A percentile compares a stretch with the other conserved stretches of the same genome.
phyloP scores from a whole-genome alignment of 2,329 filamentous ascomycete species.

The Trichoderma citrinoviride region DNA sequence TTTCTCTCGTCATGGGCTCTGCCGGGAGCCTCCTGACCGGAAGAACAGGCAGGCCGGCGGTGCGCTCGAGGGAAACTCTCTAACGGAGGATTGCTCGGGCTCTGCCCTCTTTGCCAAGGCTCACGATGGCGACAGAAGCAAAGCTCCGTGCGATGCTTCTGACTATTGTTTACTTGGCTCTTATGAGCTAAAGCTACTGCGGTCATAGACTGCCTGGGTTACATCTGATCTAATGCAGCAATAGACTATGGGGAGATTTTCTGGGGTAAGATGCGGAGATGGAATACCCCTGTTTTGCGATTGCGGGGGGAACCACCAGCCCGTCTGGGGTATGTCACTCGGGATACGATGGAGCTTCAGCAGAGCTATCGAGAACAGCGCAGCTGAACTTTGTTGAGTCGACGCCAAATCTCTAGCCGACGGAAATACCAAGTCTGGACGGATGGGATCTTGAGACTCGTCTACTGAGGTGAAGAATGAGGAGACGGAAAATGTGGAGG shows the following conservation, averaged over 20 bases:
- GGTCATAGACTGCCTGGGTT: background rate
- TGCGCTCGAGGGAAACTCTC: background rate
- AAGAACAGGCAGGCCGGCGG: background rate
- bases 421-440: background rate
- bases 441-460: background rate
- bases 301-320: conserved; percentile 1
- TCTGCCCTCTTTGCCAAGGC: background rate
- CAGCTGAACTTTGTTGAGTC: background rate
- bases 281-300: background rate
- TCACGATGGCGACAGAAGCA: background rate
- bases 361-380: background rate
- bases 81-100: conserved; percentile 14
- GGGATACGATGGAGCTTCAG: background rate
- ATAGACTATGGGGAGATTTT: background rate
- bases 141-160: background rate
- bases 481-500: conserved; percentile 6
- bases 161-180: background rate
- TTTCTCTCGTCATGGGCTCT: background rate
- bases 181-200: background rate
- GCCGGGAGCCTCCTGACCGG: background rate
- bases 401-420: background rate
- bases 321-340: background rate
- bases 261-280: conserved; percentile 14
- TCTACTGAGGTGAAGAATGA: background rate
- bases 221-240: conserved; percentile 14